Percentiles rank a stretch among this genome's conserved stretches.
These are phyloP conservation scores for Protomyces gravidus DNA, from an alignment of 1,139 yeast genomes.

Conservation along the genomic window DNA sequence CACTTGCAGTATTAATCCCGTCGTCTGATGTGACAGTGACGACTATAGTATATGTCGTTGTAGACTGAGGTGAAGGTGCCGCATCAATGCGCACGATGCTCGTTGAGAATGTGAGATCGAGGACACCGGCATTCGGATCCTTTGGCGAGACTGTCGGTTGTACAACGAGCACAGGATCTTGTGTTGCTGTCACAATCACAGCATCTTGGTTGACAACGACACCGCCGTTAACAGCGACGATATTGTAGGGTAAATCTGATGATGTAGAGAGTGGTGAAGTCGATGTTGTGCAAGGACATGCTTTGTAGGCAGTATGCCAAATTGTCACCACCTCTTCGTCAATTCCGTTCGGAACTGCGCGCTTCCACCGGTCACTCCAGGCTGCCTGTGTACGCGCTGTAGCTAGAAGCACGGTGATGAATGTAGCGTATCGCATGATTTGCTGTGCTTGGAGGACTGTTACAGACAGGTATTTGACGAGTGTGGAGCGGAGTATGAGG, in stretches of 20 bases:
- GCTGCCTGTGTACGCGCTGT: neutral
- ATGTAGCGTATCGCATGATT: neutral
- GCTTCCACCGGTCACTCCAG: neutral
- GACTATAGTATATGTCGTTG: neutral
- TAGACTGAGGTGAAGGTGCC: neutral
- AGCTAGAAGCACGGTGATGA: neutral
- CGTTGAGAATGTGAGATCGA: neutral
- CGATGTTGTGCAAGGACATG: neutral
- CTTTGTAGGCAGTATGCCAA: neutral
- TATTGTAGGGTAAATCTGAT: neutral
- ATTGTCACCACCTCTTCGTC: neutral
- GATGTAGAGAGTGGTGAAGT: neutral
- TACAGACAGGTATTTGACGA: too few species aligned
- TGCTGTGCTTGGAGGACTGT: too few species aligned
- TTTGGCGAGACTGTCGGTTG: neutral
- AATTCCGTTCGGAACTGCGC: neutral
- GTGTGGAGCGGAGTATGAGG: too few species aligned
- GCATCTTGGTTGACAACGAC: neutral
- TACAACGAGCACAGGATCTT: neutral
- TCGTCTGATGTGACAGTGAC: neutral
- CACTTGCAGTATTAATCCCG: neutral
- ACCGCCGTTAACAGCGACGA: neutral
- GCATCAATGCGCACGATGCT: neutral
- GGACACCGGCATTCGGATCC: neutral
- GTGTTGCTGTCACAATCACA: neutral